A percentile compares a stretch with the other conserved stretches of the same genome.
Conservation (phyloP, 805 yeast genomes). For the Yamadazyma philogaea region DNA sequence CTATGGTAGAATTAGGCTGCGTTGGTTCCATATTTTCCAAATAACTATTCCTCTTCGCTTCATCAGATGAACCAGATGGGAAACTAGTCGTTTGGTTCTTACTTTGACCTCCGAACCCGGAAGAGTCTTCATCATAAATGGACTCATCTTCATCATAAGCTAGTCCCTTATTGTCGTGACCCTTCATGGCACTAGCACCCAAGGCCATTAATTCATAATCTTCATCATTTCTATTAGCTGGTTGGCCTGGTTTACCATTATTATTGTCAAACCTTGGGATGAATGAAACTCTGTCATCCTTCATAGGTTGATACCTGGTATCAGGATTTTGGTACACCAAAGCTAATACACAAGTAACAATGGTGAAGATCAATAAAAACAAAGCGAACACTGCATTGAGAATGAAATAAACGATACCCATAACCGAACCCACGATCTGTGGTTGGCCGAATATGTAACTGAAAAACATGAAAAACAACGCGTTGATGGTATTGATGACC, state of each 20-base stretch:
- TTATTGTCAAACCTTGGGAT: constrained; percentile 60
- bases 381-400: constrained; percentile 87
- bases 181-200: constrained; percentile 67
- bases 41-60: constrained; percentile 26
- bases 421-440: constrained; percentile 82
- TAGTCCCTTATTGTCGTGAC: constrained; percentile 44
- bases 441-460: constrained; percentile 82
- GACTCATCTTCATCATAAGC: constrained; percentile 32
- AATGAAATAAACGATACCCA: constrained; percentile 87
- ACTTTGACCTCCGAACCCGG: constrained; percentile 13
- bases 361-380: constrained; percentile 76
- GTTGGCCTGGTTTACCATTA: constrained; percentile 18
- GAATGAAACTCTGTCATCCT: constrained; percentile 95
- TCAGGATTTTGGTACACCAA: constrained; percentile 89
- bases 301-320: constrained; percentile 91
- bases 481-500: constrained; percentile 73
- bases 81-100: constrained; percentile 11
- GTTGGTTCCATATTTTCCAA: constrained; percentile 34
- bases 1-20: constrained; percentile 42
- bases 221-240: constrained; percentile 23
- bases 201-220: constrained; percentile 69
- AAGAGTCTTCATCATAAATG: constrained; percentile 28
- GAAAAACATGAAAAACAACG: constrained; percentile 85
- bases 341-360: constrained; percentile 83
- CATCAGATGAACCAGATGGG: constrained; percentile 14